Evolutionary conservation across 371 early-diverging fungal genomes (phyloP).

Genomic region (Syncephalis fuscata): DNA sequence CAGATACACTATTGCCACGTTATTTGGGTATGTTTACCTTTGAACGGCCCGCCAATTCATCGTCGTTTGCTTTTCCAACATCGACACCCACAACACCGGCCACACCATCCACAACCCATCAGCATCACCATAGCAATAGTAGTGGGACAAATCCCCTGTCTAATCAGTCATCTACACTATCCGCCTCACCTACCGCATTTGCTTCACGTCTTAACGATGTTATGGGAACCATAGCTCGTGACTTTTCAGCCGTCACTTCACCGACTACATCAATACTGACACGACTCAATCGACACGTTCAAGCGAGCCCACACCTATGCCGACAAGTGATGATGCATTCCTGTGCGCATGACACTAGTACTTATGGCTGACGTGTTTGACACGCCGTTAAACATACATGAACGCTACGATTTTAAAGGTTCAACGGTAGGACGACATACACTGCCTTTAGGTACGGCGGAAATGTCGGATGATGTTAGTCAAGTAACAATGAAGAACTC

Average conservation of each 20-base stretch:
- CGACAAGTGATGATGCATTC: constrained; percentile 11
- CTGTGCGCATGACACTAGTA: constrained; percentile 21
- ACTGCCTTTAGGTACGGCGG: constrained; percentile 2
- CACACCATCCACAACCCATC: too few species aligned
- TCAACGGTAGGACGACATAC: constrained; percentile 32
- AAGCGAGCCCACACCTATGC: background rate
- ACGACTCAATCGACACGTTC: constrained; percentile 2
- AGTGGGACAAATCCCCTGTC: too few species aligned
- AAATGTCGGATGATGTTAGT: constrained; percentile 10
- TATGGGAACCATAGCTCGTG: constrained; percentile 3
- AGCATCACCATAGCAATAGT: too few species aligned
- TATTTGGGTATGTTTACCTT: constrained; percentile 37
- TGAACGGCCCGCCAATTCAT: constrained; percentile 12
- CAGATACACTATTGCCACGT: constrained; percentile 28
- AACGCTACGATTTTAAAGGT: constrained; percentile 34
- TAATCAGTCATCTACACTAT: too few species aligned
- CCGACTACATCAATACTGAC: background rate
- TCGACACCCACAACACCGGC: background rate
- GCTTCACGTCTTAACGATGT: background rate
- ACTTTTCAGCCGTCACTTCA: background rate
- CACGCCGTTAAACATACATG: constrained; percentile 20
- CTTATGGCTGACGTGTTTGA: constrained; percentile 33
- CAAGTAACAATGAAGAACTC: constrained; percentile 30
- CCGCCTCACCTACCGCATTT: too few species aligned
- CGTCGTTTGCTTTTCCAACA: background rate